Evolutionary conservation across 2,329 filamentous ascomycete species (phyloP), one percentile per base, ranked within the genome.

Genomic region (Fusarium paranaense): DNA sequence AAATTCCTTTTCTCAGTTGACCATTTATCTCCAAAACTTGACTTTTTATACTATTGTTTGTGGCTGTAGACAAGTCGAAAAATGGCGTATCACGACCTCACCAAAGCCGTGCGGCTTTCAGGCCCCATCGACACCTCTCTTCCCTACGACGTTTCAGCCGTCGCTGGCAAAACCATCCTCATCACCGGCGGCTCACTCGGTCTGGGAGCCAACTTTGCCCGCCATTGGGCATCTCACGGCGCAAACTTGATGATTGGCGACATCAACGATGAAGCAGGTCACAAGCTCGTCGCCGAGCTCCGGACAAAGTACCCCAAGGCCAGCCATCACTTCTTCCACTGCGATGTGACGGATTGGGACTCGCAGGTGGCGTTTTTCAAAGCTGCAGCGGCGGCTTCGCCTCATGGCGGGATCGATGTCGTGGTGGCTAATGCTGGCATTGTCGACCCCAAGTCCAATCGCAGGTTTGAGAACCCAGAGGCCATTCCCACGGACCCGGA

Each of bases 191-290:
- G 63, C 32, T 57, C 63, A 0, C 52, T 65, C 33, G 63, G 63
- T 16, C 54, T 65, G 0, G 63, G 63, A 10, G 54, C 63, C 14
- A 58, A 50, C 40, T 65, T 65, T 38, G 42, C 63, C 22, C 63
- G 63, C 1, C 54, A 59, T 18, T 65, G 63, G 63, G 63, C 63
- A 11, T 47, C 37, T 32, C 40, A 60, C 10, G 56, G 63, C 16
- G 63, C 63, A 18, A 65, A 65, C 22, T 37, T 65, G 40, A 65
- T 65, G 63, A 65, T 65, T n/a, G 63, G 63, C 37, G 63, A 65
- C 20, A 60, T 65, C 63, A 65, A 60, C 25, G 20, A 32, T 11
- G 63, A 65, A 22, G 54, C 33, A 8, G 63, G 63, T 4, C 63
- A 61, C 18, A 35, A 30, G 7, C 52, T 65, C 18, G 20, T 65